A percentile compares a stretch with the other conserved stretches of the same genome.
Conservation (phyloP, 805 yeast genomes). For the Saccharomyces paradoxus region DNA sequence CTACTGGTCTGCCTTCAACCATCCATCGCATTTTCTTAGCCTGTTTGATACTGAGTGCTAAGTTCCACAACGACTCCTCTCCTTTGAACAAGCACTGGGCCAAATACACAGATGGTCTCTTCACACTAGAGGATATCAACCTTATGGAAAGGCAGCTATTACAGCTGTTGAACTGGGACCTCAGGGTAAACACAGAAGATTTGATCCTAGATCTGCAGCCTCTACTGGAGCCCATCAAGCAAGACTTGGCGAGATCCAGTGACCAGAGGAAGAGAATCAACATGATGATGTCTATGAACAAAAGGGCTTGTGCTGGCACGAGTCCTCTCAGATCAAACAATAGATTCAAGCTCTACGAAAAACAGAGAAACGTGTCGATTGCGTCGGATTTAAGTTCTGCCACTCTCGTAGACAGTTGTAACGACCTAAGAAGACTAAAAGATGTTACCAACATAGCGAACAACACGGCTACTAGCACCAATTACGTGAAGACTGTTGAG, state of each 20-base stretch:
- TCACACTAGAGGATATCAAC: slow-evolving; percentile 59
- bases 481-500: neutral
- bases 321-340: slow-evolving; percentile 4
- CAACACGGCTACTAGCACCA: neutral
- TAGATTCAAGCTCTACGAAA: slow-evolving; percentile 8
- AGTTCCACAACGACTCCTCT: slow-evolving; percentile 68
- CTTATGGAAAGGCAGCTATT: slow-evolving; percentile 74
- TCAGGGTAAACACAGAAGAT: slow-evolving; percentile 59
- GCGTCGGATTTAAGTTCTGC: slow-evolving; percentile 18
- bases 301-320: slow-evolving; percentile 4
- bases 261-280: slow-evolving; percentile 11
- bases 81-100: slow-evolving; percentile 79
- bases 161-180: slow-evolving; percentile 63
- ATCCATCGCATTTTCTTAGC: slow-evolving; percentile 71
- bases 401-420: slow-evolving; percentile 9
- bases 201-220: slow-evolving; percentile 58
- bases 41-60: slow-evolving; percentile 63
- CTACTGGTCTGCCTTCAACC: slow-evolving; percentile 72
- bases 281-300: slow-evolving; percentile 2
- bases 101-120: slow-evolving; percentile 65
- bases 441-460: neutral
- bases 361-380: slow-evolving; percentile 17
- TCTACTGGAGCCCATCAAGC: slow-evolving; percentile 68
- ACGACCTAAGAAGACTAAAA: slow-evolving; percentile 1
- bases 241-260: slow-evolving; percentile 29